Evolutionary conservation across 192 early-diverging fungal genomes (phyloP), one percentile per base, ranked within the genome.

Genomic region (Umbelopsis ramanniana): DNA sequence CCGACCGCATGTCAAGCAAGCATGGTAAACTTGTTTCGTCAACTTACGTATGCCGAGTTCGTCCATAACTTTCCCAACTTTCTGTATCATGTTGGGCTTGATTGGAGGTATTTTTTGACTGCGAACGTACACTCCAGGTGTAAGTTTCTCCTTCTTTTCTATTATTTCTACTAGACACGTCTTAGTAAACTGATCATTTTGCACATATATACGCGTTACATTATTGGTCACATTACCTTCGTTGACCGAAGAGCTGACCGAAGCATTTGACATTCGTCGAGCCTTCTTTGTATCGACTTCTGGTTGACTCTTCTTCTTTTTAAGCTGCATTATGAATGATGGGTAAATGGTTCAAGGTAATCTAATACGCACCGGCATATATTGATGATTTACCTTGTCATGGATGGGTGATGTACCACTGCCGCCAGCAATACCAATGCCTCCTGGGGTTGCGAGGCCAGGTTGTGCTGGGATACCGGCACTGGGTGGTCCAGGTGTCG

Each of bases 71-170:
- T 86, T 85, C 10, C 77, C 45, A 43, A 89, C 80, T 45, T 86
- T 87, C 9, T 71, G 37, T 35, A 82, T 74, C 46, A 87, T 75
- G 6, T 80, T 80, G 37, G 83, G 83, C 38, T 88, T 90, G 14
- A 86, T 76, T 8, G 78, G 63, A 4, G 88, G 72, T 23, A 89
- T 82, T 69, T 85, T 86, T 72, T 88, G 81, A 46, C 89, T 88
- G 29, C 90, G 84, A 17, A 90, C 74, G 46, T 83, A 90, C 0
- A 89, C 89, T 17, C 91, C 91, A 21, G 87, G 85, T 15, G 85
- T 82, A 48, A 88, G 66, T 52, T 88, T 88, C 43, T 85, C 85
- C 57, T 82, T 85, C 74, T 82, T 83, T 52, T 78, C 82, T 37
- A 55, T 50, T 9, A 72, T 53, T 57, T 55, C 60, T 69, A 43